Percentiles rank a stretch among this genome's conserved stretches.
Conservation (phyloP, 306 rosid genomes). For the Acacia confusa region DNA sequence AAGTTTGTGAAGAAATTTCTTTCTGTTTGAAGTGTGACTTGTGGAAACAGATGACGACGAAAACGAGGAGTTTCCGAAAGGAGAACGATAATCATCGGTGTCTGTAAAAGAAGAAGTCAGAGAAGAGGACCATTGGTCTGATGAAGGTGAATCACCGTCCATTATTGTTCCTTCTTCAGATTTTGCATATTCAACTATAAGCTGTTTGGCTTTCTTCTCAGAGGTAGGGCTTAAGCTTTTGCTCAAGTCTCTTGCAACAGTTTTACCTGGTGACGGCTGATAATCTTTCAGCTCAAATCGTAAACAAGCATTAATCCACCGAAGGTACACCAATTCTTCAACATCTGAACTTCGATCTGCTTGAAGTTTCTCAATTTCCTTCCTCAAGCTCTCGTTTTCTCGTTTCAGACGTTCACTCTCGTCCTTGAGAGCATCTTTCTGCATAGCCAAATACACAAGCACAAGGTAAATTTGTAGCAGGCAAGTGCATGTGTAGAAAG, state of each 20-base stretch:
- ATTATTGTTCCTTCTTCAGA: slow-evolving; percentile 50
- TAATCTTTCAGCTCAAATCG: slow-evolving; percentile 71
- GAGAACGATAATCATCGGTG: slow-evolving; percentile 44
- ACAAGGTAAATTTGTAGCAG: neutral
- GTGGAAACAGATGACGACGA: slow-evolving; percentile 40
- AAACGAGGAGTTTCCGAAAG: slow-evolving; percentile 37
- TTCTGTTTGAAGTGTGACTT: slow-evolving; percentile 42
- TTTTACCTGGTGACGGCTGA: slow-evolving; percentile 61
- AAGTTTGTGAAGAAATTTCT: slow-evolving; percentile 36
- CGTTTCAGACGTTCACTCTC: slow-evolving; percentile 45
- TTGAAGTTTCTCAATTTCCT: slow-evolving; percentile 66
- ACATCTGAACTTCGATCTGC: slow-evolving; percentile 65
- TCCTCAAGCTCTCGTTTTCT: slow-evolving; percentile 50
- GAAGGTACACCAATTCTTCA: slow-evolving; percentile 81
- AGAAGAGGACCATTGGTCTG: slow-evolving; percentile 68
- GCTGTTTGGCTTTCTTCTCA: slow-evolving; percentile 81
- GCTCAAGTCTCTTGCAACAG: slow-evolving; percentile 79
- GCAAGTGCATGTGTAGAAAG: neutral
- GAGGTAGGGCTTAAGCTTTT: slow-evolving; percentile 69
- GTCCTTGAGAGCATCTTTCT: slow-evolving; percentile 52
- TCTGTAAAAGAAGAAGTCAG: slow-evolving; percentile 56
- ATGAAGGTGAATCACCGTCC: slow-evolving; percentile 47
- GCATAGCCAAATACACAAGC: slow-evolving; percentile 18
- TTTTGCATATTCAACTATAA: slow-evolving; percentile 76
- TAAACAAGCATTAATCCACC: slow-evolving; percentile 92